Evolutionary conservation across 768 basidiomycete genomes (phyloP).

Genomic region (Leucosporidium scottii): DNA sequence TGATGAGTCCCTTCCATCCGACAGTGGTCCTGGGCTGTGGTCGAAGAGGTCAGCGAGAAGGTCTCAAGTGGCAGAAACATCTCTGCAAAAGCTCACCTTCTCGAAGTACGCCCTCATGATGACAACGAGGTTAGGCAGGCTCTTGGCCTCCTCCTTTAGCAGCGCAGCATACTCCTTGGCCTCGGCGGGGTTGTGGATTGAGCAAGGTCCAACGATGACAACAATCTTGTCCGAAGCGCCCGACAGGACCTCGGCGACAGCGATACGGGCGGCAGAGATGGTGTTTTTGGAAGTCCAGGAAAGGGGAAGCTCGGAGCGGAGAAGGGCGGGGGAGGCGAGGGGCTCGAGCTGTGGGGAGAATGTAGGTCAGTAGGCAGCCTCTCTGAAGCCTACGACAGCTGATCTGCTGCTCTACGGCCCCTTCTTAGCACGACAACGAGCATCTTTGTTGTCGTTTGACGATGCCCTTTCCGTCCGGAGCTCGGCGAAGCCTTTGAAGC

Average conservation of each 20-base stretch:
- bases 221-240: slow-evolving; percentile 79
- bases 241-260: slow-evolving; percentile 67
- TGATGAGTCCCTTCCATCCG: slow-evolving; percentile 65
- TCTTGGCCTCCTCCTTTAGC: slow-evolving; percentile 59
- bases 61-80: too few relatives aligned
- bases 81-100: slow-evolving; percentile 41
- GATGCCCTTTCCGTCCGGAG: too few relatives aligned
- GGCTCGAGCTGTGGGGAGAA: slow-evolving; percentile 17
- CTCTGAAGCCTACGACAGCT: neutral
- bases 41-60: neutral
- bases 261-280: slow-evolving; percentile 70
- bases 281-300: slow-evolving; percentile 59
- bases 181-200: slow-evolving; percentile 81
- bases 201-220: slow-evolving; percentile 92
- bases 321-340: slow-evolving; percentile 44
- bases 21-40: slow-evolving; percentile 92
- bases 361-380: neutral
- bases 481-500: too few relatives aligned
- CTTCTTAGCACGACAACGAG: neutral
- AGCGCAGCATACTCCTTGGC: slow-evolving; percentile 51
- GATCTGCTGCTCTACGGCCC: neutral
- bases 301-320: slow-evolving; percentile 76
- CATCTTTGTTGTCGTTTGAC: too few relatives aligned
- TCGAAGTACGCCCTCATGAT: slow-evolving; percentile 97
- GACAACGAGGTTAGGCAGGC: slow-evolving; percentile 64